These are phyloP conservation scores for Phlyctochytrium arcticum DNA, from an alignment of 192 early-diverging fungal species.

Conservation along the genomic window DNA sequence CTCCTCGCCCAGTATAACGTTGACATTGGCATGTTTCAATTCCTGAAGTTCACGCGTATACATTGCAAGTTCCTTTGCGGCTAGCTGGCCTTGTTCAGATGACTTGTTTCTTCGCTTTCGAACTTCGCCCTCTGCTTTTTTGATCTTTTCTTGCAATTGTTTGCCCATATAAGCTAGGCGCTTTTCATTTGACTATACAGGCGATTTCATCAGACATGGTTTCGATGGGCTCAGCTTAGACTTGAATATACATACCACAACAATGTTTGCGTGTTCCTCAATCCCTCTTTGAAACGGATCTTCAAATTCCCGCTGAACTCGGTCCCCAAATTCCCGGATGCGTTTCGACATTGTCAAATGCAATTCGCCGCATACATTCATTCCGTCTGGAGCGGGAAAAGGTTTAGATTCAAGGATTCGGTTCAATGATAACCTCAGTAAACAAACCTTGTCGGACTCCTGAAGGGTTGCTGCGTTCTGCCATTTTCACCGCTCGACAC, in stretches of 20 bases:
- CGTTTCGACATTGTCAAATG: constrained; percentile 18
- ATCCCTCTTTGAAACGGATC: constrained; percentile 24
- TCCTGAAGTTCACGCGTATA: constrained; percentile 17
- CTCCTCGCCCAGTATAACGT: constrained; percentile 19
- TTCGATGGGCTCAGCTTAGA: background rate
- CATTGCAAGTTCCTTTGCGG: constrained; percentile 1
- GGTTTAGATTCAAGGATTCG: background rate
- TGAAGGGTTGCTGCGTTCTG: too few relatives aligned
- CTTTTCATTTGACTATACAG: constrained; percentile 14
- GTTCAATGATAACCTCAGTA: background rate
- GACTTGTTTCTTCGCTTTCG: constrained; percentile 6
- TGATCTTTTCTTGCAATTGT: constrained; percentile 23
- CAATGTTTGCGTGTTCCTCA: constrained; percentile 12
- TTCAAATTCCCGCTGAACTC: constrained; percentile 17
- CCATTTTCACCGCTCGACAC: constrained; percentile 4
- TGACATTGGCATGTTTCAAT: constrained; percentile 12
- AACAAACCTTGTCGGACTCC: background rate
- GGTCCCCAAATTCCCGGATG: constrained; percentile 16
- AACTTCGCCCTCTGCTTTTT: constrained; percentile 10
- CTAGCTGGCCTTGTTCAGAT: constrained; percentile 7
- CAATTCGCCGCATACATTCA: constrained; percentile 12
- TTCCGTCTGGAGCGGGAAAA: constrained; percentile 1
- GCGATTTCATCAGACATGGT: background rate
- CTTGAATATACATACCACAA: constrained; percentile 8
- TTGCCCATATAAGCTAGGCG: constrained; percentile 11